phyloP scores from a whole-genome alignment of 1,284 basidiomycete genomes.

The Earliella scabrosa region DNA sequence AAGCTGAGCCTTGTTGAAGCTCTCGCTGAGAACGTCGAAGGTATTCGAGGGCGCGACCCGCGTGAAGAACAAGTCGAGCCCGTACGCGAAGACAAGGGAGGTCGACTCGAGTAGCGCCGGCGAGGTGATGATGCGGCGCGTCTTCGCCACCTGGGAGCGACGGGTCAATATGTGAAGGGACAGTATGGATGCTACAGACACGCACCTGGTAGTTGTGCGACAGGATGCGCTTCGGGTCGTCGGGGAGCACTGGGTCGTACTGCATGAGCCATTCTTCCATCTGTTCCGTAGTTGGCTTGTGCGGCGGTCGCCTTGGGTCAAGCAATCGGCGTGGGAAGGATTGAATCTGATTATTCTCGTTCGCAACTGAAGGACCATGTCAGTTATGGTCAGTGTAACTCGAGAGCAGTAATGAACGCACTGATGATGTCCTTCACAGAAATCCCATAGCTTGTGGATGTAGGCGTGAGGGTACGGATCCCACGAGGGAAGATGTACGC shows the following conservation, averaged over 20 bases:
- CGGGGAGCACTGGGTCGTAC: constrained; percentile 81
- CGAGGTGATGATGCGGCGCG: constrained; percentile 69
- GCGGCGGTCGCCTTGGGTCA: constrained; percentile 83
- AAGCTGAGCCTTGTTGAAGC: constrained; percentile 94
- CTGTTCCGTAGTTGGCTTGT: constrained; percentile 80
- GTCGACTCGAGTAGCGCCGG: constrained; percentile 93
- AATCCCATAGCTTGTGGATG: constrained; percentile 88
- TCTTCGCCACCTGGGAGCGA: constrained; percentile 63
- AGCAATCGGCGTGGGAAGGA: constrained; percentile 77
- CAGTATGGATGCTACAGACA: constrained; percentile 7
- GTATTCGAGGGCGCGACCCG: constrained; percentile 86
- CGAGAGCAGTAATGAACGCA: constrained; percentile 40
- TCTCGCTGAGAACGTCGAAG: constrained; percentile 91
- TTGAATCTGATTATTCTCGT: constrained; percentile 74
- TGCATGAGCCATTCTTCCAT: constrained; percentile 86
- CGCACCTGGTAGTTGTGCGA: constrained; percentile 80
- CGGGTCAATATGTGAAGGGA: background rate
- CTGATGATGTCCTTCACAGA: constrained; percentile 86
- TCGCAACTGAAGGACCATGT: constrained; percentile 63
- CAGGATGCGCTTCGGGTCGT: constrained; percentile 76
- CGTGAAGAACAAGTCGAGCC: constrained; percentile 87
- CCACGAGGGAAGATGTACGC: constrained; percentile 74
- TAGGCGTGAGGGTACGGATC: constrained; percentile 73
- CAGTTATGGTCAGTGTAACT: background rate
- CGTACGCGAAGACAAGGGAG: constrained; percentile 85